Evolutionary conservation across 306 rosid genomes (phyloP).

Genomic region (Malus asiatica): DNA sequence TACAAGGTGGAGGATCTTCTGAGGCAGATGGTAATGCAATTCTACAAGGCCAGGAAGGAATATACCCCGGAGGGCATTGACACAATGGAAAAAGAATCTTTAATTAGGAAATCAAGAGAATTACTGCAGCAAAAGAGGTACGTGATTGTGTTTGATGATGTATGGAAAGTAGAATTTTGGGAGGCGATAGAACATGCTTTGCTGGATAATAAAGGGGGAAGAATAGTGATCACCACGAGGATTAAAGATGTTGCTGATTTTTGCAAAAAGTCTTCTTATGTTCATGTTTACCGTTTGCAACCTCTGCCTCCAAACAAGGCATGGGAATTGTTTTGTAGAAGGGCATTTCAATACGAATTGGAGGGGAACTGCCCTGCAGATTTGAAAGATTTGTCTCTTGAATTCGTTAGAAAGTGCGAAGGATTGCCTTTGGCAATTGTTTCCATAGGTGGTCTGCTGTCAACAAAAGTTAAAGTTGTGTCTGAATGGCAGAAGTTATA

Average conservation of each 20-base stretch:
- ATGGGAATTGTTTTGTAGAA: conserved; percentile 10
- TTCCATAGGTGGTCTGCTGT: neutral
- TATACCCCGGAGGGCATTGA: neutral
- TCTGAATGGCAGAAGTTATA: neutral
- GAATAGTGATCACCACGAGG: conserved; percentile 10
- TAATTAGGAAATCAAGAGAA: neutral
- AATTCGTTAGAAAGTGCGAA: conserved; percentile 3
- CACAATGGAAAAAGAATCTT: neutral
- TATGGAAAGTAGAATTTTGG: conserved; percentile 11
- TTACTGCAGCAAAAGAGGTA: conserved; percentile 10
- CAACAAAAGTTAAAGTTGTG: neutral
- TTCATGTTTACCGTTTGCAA: neutral
- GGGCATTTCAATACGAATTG: neutral
- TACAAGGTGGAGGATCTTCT: conserved; percentile 1
- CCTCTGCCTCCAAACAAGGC: neutral
- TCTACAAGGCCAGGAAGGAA: neutral
- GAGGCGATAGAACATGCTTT: neutral
- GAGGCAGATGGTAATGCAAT: neutral
- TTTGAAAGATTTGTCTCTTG: neutral
- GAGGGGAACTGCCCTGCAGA: neutral
- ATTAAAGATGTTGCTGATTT: neutral
- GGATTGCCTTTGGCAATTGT: conserved; percentile 20
- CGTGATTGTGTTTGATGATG: conserved; percentile 13
- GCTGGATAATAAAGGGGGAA: neutral
- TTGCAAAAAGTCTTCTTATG: neutral